Conservation (phyloP, 2,329 filamentous ascomycete species). For the Penicillium sp. region DNA sequence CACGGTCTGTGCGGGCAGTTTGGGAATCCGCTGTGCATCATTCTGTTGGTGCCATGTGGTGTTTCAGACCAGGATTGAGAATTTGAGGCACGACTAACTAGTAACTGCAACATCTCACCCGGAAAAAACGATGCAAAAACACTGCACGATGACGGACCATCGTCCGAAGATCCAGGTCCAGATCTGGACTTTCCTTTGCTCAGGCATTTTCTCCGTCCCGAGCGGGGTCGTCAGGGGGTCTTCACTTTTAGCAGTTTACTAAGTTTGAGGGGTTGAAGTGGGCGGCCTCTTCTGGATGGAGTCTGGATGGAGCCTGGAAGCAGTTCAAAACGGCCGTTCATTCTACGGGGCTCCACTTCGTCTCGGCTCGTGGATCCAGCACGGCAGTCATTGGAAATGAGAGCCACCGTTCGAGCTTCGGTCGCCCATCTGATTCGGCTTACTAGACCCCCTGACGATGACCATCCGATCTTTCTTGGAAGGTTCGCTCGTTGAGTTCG, state of each 20-base stretch:
- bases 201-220: background rate
- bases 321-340: constrained; percentile 28
- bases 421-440: constrained; percentile 19
- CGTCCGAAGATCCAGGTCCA: background rate
- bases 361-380: constrained; percentile 28
- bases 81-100: background rate
- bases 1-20: constrained; percentile 18
- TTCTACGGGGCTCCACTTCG: constrained; percentile 25
- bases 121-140: background rate
- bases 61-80: constrained; percentile 25
- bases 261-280: background rate
- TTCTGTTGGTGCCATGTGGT: constrained; percentile 24
- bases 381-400: constrained; percentile 23
- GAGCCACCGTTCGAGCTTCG: constrained; percentile 7
- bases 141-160: background rate
- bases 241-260: background rate
- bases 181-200: background rate
- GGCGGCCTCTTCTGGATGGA: background rate
- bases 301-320: constrained; percentile 22
- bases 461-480: background rate
- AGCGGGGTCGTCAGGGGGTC: constrained; percentile 1
- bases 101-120: background rate
- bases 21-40: constrained; percentile 12
- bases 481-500: background rate
- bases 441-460: background rate